These are phyloP conservation scores for Metschnikowia koreensis DNA, from an alignment of 805 yeast species.

Conservation along the genomic window DNA sequence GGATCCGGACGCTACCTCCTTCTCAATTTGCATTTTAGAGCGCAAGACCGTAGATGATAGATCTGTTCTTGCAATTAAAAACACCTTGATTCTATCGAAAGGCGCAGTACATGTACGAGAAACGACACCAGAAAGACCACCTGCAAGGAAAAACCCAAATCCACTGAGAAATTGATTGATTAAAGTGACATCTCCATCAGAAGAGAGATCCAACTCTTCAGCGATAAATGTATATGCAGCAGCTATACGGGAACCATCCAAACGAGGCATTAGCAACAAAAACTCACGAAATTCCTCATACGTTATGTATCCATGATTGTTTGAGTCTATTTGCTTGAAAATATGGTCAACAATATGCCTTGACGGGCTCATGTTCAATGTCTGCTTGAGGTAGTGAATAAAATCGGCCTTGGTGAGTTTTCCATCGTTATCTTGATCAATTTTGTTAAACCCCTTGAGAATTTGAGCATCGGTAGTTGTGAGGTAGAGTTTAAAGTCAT, in stretches of 20 bases:
- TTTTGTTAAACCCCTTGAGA: constrained; percentile 59
- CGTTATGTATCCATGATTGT: constrained; percentile 65
- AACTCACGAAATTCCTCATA: constrained; percentile 86
- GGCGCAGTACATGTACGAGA: constrained; percentile 98
- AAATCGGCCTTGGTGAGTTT: constrained; percentile 64
- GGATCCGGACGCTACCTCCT: constrained; percentile 35
- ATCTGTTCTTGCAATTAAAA: constrained; percentile 87
- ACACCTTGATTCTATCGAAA: constrained; percentile 91
- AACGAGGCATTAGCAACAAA: constrained; percentile 76
- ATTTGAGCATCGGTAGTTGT: constrained; percentile 69
- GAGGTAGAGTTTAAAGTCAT: constrained; percentile 66
- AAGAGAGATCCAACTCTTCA: constrained; percentile 74
- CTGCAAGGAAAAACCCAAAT: constrained; percentile 88
- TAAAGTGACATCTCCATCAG: constrained; percentile 91
- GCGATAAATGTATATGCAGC: constrained; percentile 81
- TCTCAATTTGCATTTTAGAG: constrained; percentile 46
- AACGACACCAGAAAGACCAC: constrained; percentile 93
- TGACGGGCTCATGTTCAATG: constrained; percentile 53
- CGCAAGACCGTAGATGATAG: constrained; percentile 66
- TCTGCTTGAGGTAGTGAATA: constrained; percentile 54
- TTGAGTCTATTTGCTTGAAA: constrained; percentile 53
- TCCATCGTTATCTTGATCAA: constrained; percentile 77
- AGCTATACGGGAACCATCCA: constrained; percentile 69
- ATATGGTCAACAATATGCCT: constrained; percentile 52
- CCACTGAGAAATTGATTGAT: constrained; percentile 78